These are phyloP conservation scores for Claviceps sp. DNA, from an alignment of 2,329 filamentous ascomycete genomes.

Conservation along the genomic window DNA sequence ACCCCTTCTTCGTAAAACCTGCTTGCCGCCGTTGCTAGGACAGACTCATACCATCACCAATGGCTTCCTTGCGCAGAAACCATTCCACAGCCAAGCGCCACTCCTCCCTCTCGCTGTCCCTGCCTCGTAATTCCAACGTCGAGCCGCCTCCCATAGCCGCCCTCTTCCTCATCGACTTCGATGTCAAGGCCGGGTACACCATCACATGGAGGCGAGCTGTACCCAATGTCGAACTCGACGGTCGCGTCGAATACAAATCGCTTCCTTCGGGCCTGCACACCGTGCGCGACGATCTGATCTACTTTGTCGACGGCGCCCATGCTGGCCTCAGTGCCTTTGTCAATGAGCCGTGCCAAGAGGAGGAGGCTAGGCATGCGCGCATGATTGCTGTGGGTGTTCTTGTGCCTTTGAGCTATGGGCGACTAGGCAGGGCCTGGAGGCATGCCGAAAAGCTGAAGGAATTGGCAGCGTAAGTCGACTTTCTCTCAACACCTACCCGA, in stretches of 20 bases:
- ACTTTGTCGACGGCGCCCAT: slow-evolving; percentile 69
- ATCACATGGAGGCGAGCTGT: slow-evolving; percentile 74
- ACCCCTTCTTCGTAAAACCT: not conserved
- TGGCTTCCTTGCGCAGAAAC: slow-evolving; percentile 27
- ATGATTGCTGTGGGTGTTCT: slow-evolving; percentile 88
- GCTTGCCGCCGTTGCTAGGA: slow-evolving; percentile 7
- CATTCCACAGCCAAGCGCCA: slow-evolving; percentile 20
- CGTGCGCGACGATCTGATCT: slow-evolving; percentile 77
- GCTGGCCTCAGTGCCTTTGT: slow-evolving; percentile 87
- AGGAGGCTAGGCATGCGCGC: slow-evolving; percentile 67
- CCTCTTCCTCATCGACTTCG: slow-evolving; percentile 81
- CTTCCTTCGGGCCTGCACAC: slow-evolving; percentile 87
- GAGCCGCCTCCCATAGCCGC: slow-evolving; percentile 44
- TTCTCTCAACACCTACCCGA: not conserved
- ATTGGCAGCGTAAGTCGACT: slow-evolving; percentile 49
- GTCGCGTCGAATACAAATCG: slow-evolving; percentile 90
- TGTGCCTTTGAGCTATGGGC: slow-evolving; percentile 72
- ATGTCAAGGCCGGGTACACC: slow-evolving; percentile 83
- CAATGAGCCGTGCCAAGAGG: slow-evolving; percentile 66
- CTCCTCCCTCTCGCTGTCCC: slow-evolving; percentile 21
- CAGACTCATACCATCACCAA: slow-evolving; percentile 12
- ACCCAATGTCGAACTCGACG: slow-evolving; percentile 61
- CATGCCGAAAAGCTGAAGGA: slow-evolving; percentile 66
- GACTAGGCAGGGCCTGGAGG: slow-evolving; percentile 78
- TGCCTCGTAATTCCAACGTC: slow-evolving; percentile 17